A percentile compares a stretch with the other conserved stretches of the same genome.
Conservation (phyloP, 768 basidiomycete genomes). For the Terana coerulea region DNA sequence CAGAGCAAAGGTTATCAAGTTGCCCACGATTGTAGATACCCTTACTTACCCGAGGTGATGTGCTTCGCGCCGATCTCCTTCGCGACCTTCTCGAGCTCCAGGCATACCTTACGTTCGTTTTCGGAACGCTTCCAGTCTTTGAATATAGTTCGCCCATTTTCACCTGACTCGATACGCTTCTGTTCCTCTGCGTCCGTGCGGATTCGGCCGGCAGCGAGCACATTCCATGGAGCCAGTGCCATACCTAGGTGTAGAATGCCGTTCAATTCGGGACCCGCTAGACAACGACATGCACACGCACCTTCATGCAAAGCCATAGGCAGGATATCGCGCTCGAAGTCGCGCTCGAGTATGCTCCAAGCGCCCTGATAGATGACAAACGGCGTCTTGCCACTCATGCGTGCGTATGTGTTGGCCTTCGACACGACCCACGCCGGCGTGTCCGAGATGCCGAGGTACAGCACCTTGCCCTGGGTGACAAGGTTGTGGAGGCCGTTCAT, state of each 20-base stretch:
- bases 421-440: constrained; percentile 32
- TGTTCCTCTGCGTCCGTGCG: constrained; percentile 33
- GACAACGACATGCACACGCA: neutral
- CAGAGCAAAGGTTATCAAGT: neutral
- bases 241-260: too few relatives aligned
- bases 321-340: constrained; percentile 40
- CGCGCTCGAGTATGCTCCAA: constrained; percentile 26
- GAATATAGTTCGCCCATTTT: constrained; percentile 24
- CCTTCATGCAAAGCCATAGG: constrained; percentile 17
- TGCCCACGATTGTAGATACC: neutral
- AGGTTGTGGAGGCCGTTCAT: constrained; percentile 48
- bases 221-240: constrained; percentile 38
- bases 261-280: neutral
- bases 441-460: constrained; percentile 23
- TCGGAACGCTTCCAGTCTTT: constrained; percentile 41
- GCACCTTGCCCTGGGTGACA: constrained; percentile 43
- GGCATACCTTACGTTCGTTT: constrained; percentile 36
- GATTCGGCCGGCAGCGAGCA: constrained; percentile 33
- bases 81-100: constrained; percentile 45
- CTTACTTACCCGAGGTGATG: neutral
- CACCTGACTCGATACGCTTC: constrained; percentile 19
- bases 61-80: constrained; percentile 35
- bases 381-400: constrained; percentile 33
- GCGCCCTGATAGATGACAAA: constrained; percentile 38
- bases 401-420: constrained; percentile 33